phyloP scores from a whole-genome alignment of 2,329 filamentous ascomycete species.

The Chalaropsis thielavioides region DNA sequence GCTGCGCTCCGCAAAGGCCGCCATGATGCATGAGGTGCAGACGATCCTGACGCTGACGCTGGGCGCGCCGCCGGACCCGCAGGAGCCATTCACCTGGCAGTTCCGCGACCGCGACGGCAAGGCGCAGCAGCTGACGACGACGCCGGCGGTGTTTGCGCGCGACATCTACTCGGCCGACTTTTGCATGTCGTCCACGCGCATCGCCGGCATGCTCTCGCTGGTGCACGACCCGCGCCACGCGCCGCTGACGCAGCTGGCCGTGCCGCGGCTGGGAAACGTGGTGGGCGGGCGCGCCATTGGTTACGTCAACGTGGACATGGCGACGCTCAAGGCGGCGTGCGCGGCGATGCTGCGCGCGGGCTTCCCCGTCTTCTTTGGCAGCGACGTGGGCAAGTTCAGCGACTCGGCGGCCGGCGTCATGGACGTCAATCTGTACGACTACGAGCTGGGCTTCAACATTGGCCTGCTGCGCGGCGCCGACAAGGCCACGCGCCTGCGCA shows the following conservation, averaged over 20 bases:
- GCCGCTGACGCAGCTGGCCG: slow-evolving; percentile 57
- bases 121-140: slow-evolving; percentile 46
- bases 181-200: slow-evolving; percentile 39
- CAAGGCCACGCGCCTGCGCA: slow-evolving; percentile 60
- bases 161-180: slow-evolving; percentile 33
- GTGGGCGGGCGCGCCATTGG: slow-evolving; percentile 60
- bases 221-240: slow-evolving; percentile 75
- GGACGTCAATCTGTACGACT: slow-evolving; percentile 64
- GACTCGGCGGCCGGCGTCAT: slow-evolving; percentile 57
- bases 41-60: slow-evolving; percentile 69
- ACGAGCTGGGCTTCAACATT: slow-evolving; percentile 71
- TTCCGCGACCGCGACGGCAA: slow-evolving; percentile 57
- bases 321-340: slow-evolving; percentile 54
- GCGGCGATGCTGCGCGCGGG: slow-evolving; percentile 66
- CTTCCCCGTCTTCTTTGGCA: slow-evolving; percentile 75
- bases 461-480: slow-evolving; percentile 50
- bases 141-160: slow-evolving; percentile 56
- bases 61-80: slow-evolving; percentile 58
- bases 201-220: slow-evolving; percentile 61
- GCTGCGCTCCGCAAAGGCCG: slow-evolving; percentile 44
- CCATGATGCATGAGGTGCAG: slow-evolving; percentile 68
- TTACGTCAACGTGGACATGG: slow-evolving; percentile 72
- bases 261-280: slow-evolving; percentile 67
- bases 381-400: slow-evolving; percentile 72
- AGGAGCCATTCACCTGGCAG: slow-evolving; percentile 62